Base-by-base conservation (phyloP, 2,329 filamentous ascomycete species). In the Fusarium euwallaceae region DNA sequence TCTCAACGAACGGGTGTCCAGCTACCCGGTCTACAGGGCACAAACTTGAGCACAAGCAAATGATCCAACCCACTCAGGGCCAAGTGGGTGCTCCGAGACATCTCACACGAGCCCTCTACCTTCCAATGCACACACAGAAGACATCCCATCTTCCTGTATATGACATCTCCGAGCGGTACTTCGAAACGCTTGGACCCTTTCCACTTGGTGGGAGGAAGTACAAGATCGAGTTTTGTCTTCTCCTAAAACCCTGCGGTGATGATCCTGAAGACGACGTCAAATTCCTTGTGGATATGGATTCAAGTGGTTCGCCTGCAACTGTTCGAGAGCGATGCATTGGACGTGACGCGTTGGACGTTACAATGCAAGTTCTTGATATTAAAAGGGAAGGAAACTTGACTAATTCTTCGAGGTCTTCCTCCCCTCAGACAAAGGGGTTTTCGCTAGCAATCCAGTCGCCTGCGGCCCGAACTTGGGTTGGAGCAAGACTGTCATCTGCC, bases 221-320 rank as follows among this genome's bases (percentile, higher is more conserved):
- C 20, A 72, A 73, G 27, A 43, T 72, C 1, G 55, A 56, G 11
- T 27, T 72, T 22, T 61, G 22, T 4, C 29, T 70, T 56, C 58
- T 72, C 36, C 59, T 37, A n/a, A 72, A 72, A 17, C 70, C 70
- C 2, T 59, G 22, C 10, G 70, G 70, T 1, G 27, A 66, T 12
- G 36, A 39, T 4, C 34, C 3, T 1, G 45, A 41, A 0, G 70
- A 73, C 9, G 14, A 71, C n/a, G 66, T 62, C 1, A 37, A 66
- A 7, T 73, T 70, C 16, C 22, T 73, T 3, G 66, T 73, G 0
- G 20, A 73, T 2, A 7, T 62, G 0, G 22, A 9, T 0, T 5
- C 29, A 4, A n/a, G 11, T 4, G 29, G 27, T 1, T 37, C 7
- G 7, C 48, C 24, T 0, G 8, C 69, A 4, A 34, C 12, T 8